Percentiles rank a stretch among this genome's conserved stretches.
Evolutionary conservation across 2,329 filamentous ascomycete species (phyloP).

Genomic region (Nothopassalora personata): DNA sequence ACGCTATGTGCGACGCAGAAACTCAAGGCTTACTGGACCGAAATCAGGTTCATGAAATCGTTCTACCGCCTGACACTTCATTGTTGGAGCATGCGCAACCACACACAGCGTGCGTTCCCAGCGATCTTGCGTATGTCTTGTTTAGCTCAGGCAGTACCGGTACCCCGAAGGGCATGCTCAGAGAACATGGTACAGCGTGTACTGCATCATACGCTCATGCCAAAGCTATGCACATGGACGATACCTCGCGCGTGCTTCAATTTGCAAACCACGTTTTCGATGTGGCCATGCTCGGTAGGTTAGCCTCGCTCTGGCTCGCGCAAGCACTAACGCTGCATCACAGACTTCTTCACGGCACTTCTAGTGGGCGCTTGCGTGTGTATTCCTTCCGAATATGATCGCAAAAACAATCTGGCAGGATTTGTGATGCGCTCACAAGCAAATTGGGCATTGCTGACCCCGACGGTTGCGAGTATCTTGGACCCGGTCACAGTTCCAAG

Average conservation of each 20-base stretch:
- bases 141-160: constrained; percentile 48
- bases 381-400: constrained; percentile 40
- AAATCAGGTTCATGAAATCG: not conserved
- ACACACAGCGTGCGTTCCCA: not conserved
- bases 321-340: not conserved
- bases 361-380: constrained; percentile 1
- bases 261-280: not conserved
- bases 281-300: no score
- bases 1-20: not conserved
- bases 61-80: not conserved
- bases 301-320: not conserved
- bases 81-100: constrained; percentile 1
- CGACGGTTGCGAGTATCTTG: constrained; percentile 48
- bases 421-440: constrained; percentile 5
- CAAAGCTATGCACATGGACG: constrained; percentile 7
- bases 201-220: not conserved
- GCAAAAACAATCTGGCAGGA: constrained; percentile 4
- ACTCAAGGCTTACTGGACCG: not conserved
- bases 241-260: not conserved
- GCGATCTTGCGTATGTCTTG: constrained; percentile 10
- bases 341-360: constrained; percentile 2
- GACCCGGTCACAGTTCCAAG: constrained; percentile 25
- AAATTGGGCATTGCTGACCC: constrained; percentile 50
- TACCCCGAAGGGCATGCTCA: constrained; percentile 6
- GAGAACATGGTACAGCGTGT: not conserved